Base-by-base conservation (phyloP, 225 moss, liverwort and hornwort genomes). In the Pseudisothecium myosuroides region DNA sequence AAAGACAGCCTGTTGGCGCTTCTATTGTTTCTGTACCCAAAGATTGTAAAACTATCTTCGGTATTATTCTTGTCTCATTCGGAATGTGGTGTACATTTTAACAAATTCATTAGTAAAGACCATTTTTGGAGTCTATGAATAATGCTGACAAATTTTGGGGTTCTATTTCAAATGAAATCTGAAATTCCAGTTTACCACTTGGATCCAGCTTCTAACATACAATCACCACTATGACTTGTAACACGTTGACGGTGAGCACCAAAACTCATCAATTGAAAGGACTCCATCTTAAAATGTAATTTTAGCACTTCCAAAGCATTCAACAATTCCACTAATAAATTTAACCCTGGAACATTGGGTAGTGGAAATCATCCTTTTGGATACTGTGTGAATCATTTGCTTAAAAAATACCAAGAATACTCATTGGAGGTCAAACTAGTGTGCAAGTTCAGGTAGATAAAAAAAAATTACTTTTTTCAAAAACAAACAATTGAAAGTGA, bases 31-130 rank as follows among this genome's bases (percentile, higher is more conserved):
- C 80, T 64, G 71, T 83, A 83, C 80, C 88, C 85, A 89, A 87
- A 87, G 92, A 81, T 68, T 87, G 88, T 87, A 62, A 74, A 87
- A 75, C 59, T 81, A 86, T 88, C 84, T 90, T 86, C 61, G 87
- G 90, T 90, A 32, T 84, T 13, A 65, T 34, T 89, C 24, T 17
- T 32, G n/a, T n/a, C n/a, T n/a, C 39, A 60, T 31, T 24, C 79
- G 24, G 37, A 85, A 74, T 74, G 24, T 64, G 47, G 49, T 52
- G 17, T 65, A 37, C 26, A 50, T 37, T 56, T 78, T n/a, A 55
- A 26, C 26, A 15, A 37, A 55, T 37, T 49, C 22, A 16, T 32
- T 15, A 29, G 14, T 49, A n/a, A n/a, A n/a, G 24, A 63, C 17
- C 34, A 12, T 32, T 43, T 62, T 37, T 34, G 47, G 34, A 63